phyloP scores from a whole-genome alignment of 148 eudicot genomes.

The Cornus florida region DNA sequence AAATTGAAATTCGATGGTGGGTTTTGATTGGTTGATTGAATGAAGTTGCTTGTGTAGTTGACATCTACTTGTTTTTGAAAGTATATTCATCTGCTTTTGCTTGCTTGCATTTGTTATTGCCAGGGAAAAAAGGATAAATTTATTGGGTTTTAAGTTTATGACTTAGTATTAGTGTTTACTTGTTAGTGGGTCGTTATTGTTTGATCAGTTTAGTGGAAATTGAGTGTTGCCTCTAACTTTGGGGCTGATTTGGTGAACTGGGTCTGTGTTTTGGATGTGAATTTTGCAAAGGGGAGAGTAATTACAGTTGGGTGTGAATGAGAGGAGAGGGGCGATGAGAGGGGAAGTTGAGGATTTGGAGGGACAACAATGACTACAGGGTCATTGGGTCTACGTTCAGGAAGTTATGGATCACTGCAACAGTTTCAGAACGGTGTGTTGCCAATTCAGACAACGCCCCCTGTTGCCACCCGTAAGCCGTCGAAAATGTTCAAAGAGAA shows the following conservation, averaged over 20 bases:
- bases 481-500: conserved; percentile 85
- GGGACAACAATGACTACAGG: conserved; percentile 81
- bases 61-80: background rate
- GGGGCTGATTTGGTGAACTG: conserved; percentile 8
- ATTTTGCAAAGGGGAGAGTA: background rate
- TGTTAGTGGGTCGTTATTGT: background rate
- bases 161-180: background rate
- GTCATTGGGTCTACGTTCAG: conserved; percentile 94
- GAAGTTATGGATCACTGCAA: conserved; percentile 94
- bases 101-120: background rate
- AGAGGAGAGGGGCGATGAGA: conserved; percentile 55
- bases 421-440: conserved; percentile 44
- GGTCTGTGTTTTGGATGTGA: background rate
- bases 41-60: background rate
- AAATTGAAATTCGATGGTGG: background rate
- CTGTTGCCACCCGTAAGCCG: conserved; percentile 54
- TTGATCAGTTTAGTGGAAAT: background rate
- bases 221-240: background rate
- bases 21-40: conserved; percentile 7
- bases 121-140: background rate
- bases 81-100: background rate
- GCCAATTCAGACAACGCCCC: conserved; percentile 41
- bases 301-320: conserved; percentile 10
- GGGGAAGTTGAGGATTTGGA: conserved; percentile 33
- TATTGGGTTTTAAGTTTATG: conserved; percentile 1